These are phyloP conservation scores for Colletotrichum caudatum DNA, from an alignment of 2,329 filamentous ascomycete species.

Conservation along the genomic window DNA sequence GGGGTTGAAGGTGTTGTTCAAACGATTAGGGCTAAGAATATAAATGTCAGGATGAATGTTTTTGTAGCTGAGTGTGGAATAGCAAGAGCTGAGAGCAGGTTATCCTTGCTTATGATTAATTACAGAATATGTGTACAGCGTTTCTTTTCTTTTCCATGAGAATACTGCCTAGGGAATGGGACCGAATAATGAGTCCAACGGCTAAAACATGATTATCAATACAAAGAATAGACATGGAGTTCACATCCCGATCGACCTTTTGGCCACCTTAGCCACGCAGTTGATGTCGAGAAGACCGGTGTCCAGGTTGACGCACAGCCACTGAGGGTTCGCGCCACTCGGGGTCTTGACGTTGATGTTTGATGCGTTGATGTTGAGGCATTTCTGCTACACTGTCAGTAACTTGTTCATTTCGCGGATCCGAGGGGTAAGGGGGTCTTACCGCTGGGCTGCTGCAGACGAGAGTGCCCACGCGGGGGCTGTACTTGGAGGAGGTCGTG, in stretches of 20 bases:
- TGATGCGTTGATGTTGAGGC: constrained; percentile 39
- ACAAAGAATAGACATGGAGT: not conserved
- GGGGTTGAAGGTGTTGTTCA: not conserved
- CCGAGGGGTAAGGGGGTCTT: not conserved
- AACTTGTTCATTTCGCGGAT: not conserved
- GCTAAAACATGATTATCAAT: not conserved
- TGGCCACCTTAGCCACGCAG: constrained; percentile 34
- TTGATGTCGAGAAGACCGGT: constrained; percentile 36
- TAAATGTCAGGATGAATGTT: too few species aligned
- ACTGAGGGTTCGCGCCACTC: constrained; percentile 37
- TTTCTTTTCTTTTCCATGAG: not conserved
- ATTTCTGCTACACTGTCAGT: constrained; percentile 28
- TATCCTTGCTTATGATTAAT: not conserved
- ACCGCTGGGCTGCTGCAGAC: constrained; percentile 40
- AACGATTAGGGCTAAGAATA: too few species aligned
- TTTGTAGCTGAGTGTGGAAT: too few species aligned
- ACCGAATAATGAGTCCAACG: not conserved
- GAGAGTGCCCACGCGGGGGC: constrained; percentile 38
- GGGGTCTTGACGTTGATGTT: constrained; percentile 38
- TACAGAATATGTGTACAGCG: not conserved
- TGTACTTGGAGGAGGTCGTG: constrained; percentile 37
- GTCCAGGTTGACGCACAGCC: constrained; percentile 38
- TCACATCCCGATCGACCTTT: constrained; percentile 1
- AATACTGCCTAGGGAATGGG: not conserved
- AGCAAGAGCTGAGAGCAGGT: too few species aligned